A percentile compares a stretch with the other conserved stretches of the same genome.
These are phyloP conservation scores for Tetragonia tetragonoides DNA, from an alignment of 148 eudicot species.

Conservation along the genomic window DNA sequence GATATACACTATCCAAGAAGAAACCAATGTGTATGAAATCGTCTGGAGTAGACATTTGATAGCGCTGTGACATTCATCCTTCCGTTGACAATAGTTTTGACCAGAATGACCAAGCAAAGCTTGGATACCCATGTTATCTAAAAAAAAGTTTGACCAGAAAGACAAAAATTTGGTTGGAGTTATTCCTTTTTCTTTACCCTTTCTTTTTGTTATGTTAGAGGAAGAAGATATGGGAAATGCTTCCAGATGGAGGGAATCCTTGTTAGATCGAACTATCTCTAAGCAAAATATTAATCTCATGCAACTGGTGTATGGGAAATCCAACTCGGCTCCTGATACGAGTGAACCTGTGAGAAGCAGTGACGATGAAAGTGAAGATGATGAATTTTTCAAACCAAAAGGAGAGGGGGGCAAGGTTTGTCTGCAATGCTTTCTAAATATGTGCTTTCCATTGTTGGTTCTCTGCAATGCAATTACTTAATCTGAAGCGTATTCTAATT, in stretches of 20 bases:
- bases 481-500: background rate
- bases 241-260: conserved; percentile 82
- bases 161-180: background rate
- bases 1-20: no score
- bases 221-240: conserved; percentile 68
- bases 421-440: background rate
- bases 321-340: conserved; percentile 23
- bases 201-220: conserved; percentile 19
- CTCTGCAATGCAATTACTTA: background rate
- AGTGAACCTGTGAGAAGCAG: conserved; percentile 41
- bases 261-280: conserved; percentile 50
- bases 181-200: conserved; percentile 2
- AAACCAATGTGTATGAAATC: no score
- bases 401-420: conserved; percentile 87
- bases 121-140: background rate
- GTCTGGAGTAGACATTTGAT: no score
- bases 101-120: no score
- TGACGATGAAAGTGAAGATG: conserved; percentile 67
- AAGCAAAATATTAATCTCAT: conserved; percentile 62
- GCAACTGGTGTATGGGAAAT: conserved; percentile 82
- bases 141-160: no score
- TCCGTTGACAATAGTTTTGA: no score
- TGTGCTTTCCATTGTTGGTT: background rate
- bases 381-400: conserved; percentile 79
- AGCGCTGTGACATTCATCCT: no score